A percentile compares a stretch with the other conserved stretches of the same genome.
Evolutionary conservation across 164 flowering plant genomes (phyloP).

Genomic region (Macadamia integrifolia): DNA sequence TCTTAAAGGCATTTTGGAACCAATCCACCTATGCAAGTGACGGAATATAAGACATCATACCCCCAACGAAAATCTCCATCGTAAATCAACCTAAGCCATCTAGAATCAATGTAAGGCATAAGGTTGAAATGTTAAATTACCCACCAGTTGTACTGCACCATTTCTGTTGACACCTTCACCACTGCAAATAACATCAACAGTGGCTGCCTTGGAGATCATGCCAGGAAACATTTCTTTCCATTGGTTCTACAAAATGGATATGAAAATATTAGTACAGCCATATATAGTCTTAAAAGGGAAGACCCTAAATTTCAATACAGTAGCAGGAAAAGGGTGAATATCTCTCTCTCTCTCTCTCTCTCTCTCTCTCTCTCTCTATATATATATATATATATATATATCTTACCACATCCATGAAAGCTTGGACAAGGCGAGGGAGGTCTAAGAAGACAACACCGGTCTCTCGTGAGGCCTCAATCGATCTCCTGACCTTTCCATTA

Average conservation of each 20-base stretch:
- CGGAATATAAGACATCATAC: too few relatives aligned
- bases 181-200: constrained; percentile 59
- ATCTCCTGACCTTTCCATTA: constrained; percentile 33
- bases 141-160: constrained; percentile 81
- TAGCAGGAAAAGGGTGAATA: too few relatives aligned
- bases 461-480: constrained; percentile 93
- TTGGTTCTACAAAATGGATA: constrained; percentile 48
- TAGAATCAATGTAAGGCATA: too few relatives aligned
- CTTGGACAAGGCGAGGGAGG: constrained; percentile 58
- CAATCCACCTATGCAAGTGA: too few relatives aligned
- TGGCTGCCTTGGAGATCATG: constrained; percentile 87
- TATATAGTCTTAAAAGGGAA: background rate
- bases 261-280: background rate
- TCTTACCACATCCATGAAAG: constrained; percentile 87
- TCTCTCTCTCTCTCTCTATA: too few relatives aligned
- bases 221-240: constrained; percentile 96
- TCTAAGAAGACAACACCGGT: constrained; percentile 71
- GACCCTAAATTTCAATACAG: too few relatives aligned
- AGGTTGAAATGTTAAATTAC: constrained; percentile 10
- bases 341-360: too few relatives aligned
- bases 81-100: too few relatives aligned
- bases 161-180: constrained; percentile 70
- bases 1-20: too few relatives aligned
- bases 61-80: too few relatives aligned
- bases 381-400: too few relatives aligned